Conservation (phyloP, 768 basidiomycete genomes). For the Lentinula lateritia region DNA sequence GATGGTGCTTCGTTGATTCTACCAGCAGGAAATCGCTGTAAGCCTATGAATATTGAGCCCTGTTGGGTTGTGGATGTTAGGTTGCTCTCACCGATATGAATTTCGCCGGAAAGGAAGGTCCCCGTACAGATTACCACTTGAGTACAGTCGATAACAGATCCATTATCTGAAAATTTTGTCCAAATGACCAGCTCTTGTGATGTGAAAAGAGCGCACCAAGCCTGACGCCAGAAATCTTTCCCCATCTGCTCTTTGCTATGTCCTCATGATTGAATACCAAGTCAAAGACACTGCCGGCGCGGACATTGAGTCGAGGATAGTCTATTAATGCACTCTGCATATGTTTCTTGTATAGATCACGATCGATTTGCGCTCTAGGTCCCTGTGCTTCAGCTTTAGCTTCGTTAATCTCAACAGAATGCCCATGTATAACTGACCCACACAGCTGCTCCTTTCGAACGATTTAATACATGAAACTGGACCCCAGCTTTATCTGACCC, state of each 20-base stretch:
- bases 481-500: conserved; percentile 77
- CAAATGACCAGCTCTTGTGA: not conserved
- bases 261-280: conserved; percentile 55
- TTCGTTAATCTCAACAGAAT: not conserved
- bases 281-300: conserved; percentile 74
- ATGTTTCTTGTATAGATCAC: conserved; percentile 74
- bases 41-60: conserved; percentile 31
- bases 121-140: conserved; percentile 88
- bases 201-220: conserved; percentile 40
- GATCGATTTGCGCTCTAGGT: conserved; percentile 83
- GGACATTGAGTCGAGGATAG: conserved; percentile 67
- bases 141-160: conserved; percentile 70
- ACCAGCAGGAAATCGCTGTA: conserved; percentile 74
- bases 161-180: conserved; percentile 46
- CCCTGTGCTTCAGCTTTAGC: conserved; percentile 44
- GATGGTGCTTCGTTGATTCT: conserved; percentile 69
- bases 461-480: conserved; percentile 83
- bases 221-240: conserved; percentile 56
- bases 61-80: not conserved
- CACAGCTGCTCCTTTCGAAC: conserved; percentile 82
- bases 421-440: conserved; percentile 53
- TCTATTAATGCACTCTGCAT: conserved; percentile 68
- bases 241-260: conserved; percentile 36
- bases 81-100: conserved; percentile 65
- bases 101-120: conserved; percentile 87